A percentile compares a stretch with the other conserved stretches of the same genome.
These are phyloP conservation scores for Xerocomus minutiporus DNA, from an alignment of 1,284 basidiomycete genomes.

Conservation along the genomic window DNA sequence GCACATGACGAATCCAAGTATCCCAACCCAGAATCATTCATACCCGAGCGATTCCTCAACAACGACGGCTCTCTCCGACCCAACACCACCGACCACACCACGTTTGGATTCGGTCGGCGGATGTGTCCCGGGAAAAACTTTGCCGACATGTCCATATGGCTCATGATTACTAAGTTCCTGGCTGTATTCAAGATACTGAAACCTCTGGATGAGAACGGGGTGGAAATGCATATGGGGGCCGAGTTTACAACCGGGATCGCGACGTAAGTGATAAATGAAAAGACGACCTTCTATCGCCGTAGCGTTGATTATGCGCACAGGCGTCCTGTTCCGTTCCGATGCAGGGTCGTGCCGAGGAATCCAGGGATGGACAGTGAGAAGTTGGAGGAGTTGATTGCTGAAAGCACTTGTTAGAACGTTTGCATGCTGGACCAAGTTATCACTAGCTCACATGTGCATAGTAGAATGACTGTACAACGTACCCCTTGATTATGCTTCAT, in stretches of 20 bases:
- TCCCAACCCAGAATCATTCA: constrained; percentile 5
- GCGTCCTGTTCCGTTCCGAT: constrained; percentile 7
- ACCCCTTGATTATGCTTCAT: neutral
- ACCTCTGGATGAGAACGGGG: constrained; percentile 10
- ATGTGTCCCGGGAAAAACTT: constrained; percentile 10
- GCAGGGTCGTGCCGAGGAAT: constrained; percentile 5
- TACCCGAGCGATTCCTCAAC: constrained; percentile 13
- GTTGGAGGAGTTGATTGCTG: constrained; percentile 6
- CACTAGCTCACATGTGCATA: neutral
- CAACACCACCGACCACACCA: neutral
- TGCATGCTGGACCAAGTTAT: too few species aligned
- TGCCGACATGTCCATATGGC: constrained; percentile 13
- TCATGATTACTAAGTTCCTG: constrained; percentile 5
- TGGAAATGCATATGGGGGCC: constrained; percentile 9
- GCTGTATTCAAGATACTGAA: constrained; percentile 7
- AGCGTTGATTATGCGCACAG: neutral
- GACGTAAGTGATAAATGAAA: constrained; percentile 3
- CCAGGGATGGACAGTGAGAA: constrained; percentile 1
- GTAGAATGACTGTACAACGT: neutral
- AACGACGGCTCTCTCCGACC: constrained; percentile 7
- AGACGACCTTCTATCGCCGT: neutral
- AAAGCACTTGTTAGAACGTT: neutral
- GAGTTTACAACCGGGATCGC: constrained; percentile 6
- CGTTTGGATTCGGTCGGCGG: constrained; percentile 12
- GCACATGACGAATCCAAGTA: constrained; percentile 8